Evolutionary conservation across 805 yeast species (phyloP).

Genomic region (Candida montana): DNA sequence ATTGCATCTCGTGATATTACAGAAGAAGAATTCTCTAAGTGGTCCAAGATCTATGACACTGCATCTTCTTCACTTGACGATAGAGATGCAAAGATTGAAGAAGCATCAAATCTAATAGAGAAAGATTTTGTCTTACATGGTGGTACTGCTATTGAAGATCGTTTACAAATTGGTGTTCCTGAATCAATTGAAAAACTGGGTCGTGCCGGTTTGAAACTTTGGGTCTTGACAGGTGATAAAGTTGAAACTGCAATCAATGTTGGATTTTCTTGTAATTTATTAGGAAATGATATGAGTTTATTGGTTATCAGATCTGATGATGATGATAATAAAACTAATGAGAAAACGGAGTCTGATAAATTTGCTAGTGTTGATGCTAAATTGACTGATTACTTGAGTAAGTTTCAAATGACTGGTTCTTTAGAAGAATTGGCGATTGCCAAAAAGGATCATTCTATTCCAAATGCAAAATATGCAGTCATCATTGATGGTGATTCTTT

Average conservation of each 20-base stretch:
- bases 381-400: slow-evolving; percentile 38
- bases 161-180: slow-evolving; percentile 81
- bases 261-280: slow-evolving; percentile 73
- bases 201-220: slow-evolving; percentile 72
- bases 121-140: slow-evolving; percentile 60
- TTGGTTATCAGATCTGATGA: slow-evolving; percentile 50
- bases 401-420: slow-evolving; percentile 55
- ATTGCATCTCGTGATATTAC: slow-evolving; percentile 63
- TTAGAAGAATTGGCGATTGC: slow-evolving; percentile 49
- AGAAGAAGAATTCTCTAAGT: slow-evolving; percentile 53
- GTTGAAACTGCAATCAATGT: slow-evolving; percentile 83
- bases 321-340: slow-evolving; percentile 24
- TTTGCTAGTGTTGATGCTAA: slow-evolving; percentile 23
- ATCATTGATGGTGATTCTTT: slow-evolving; percentile 78
- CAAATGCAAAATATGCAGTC: slow-evolving; percentile 60
- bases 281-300: slow-evolving; percentile 69
- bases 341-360: slow-evolving; percentile 37
- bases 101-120: slow-evolving; percentile 67
- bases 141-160: slow-evolving; percentile 86
- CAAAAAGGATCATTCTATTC: slow-evolving; percentile 59
- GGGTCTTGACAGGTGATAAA: slow-evolving; percentile 84
- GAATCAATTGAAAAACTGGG: slow-evolving; percentile 68
- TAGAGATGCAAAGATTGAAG: slow-evolving; percentile 71
- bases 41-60: slow-evolving; percentile 56
- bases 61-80: slow-evolving; percentile 61